phyloP scores from a whole-genome alignment of 495 filamentous ascomycete species.

The Entonaema liquescens region DNA sequence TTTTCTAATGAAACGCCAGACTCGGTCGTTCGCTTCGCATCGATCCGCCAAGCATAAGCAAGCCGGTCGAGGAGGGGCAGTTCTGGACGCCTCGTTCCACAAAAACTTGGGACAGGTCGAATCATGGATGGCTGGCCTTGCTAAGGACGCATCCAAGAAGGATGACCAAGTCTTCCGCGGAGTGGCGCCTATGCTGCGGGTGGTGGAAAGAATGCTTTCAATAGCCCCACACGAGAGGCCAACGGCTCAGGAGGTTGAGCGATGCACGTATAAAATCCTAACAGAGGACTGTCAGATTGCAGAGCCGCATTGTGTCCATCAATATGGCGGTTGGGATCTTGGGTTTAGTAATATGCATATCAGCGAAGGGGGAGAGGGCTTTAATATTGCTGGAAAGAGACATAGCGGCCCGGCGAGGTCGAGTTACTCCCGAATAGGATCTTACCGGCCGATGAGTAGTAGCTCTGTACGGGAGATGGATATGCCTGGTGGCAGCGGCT shows the following conservation, averaged over 20 bases:
- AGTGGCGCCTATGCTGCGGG: constrained; percentile 55
- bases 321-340: constrained; percentile 48
- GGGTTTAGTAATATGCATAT: constrained; percentile 42
- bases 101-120: constrained; percentile 79
- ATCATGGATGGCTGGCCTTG: constrained; percentile 76
- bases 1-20: constrained; percentile 75
- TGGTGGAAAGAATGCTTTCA: constrained; percentile 57
- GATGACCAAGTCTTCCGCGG: constrained; percentile 63
- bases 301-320: constrained; percentile 57
- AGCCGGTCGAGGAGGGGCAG: constrained; percentile 72
- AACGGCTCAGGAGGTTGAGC: constrained; percentile 54
- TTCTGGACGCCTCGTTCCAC: constrained; percentile 83
- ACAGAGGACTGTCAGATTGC: constrained; percentile 53
- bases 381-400: constrained; percentile 35
- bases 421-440: constrained; percentile 12
- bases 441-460: constrained; percentile 27
- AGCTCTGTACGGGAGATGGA: constrained; percentile 31
- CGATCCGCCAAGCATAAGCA: constrained; percentile 72
- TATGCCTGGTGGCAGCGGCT: constrained; percentile 33
- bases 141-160: constrained; percentile 72
- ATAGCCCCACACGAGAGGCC: constrained; percentile 56
- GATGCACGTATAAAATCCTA: constrained; percentile 55
- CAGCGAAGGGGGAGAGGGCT: constrained; percentile 27
- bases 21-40: constrained; percentile 74
- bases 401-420: constrained; percentile 30